Percentiles rank a stretch among this genome's conserved stretches.
phyloP scores from a whole-genome alignment of 2,329 filamentous ascomycete species.

The Pseudogymnoascus sp. region DNA sequence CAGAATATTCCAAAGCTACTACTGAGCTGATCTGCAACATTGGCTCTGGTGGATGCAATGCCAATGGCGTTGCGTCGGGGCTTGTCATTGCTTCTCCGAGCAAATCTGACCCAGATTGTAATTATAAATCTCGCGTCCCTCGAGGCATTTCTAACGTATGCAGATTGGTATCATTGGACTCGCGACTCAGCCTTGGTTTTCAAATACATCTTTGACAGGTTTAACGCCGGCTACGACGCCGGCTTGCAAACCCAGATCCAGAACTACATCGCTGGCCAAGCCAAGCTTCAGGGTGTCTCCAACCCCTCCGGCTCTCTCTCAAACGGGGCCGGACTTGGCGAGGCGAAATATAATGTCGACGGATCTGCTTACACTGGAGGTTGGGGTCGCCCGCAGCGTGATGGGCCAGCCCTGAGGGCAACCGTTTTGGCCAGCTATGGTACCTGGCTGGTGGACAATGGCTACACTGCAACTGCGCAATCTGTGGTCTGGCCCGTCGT shows the following conservation, averaged over 20 bases:
- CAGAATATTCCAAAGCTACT: too few species aligned
- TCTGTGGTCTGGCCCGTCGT: conserved; percentile 64
- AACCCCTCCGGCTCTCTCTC: conserved; percentile 43
- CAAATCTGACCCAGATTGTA: too few species aligned
- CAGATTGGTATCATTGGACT: too few species aligned
- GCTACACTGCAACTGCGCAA: conserved; percentile 34
- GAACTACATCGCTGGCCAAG: conserved; percentile 60
- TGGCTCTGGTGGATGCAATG: too few species aligned
- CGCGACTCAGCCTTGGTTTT: too few species aligned
- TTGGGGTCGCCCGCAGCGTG: conserved; percentile 74
- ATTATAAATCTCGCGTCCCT: too few species aligned
- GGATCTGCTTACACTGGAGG: conserved; percentile 50
- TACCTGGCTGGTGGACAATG: conserved; percentile 61
- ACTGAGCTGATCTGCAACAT: too few species aligned
- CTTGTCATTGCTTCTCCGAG: too few species aligned
- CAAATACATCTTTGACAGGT: too few species aligned
- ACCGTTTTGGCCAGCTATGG: conserved; percentile 65
- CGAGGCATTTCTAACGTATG: too few species aligned
- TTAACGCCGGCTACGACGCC: too few species aligned
- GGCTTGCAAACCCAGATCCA: conserved; percentile 42
- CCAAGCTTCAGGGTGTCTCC: conserved; percentile 43
- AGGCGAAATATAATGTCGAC: conserved; percentile 66
- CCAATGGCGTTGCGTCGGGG: too few species aligned
- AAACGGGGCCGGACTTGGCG: conserved; percentile 47
- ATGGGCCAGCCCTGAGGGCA: conserved; percentile 69